A percentile compares a stretch with the other conserved stretches of the same genome.
These are phyloP conservation scores for Podila minutissima DNA, from an alignment of 192 early-diverging fungal genomes.

Conservation along the genomic window DNA sequence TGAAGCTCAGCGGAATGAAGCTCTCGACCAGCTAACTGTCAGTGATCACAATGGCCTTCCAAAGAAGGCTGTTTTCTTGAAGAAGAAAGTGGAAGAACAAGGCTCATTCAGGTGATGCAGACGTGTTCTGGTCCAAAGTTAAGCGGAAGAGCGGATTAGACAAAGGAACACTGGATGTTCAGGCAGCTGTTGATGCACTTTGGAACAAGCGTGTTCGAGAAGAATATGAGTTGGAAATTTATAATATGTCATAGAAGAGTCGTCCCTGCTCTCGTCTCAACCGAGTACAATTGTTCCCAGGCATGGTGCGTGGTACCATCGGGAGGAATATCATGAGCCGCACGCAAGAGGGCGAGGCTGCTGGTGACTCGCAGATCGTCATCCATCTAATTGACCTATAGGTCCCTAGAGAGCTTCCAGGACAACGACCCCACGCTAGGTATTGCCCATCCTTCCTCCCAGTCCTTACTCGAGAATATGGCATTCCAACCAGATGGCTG, in stretches of 20 bases:
- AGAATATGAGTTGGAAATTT: conserved; percentile 18
- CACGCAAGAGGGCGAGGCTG: too few species aligned
- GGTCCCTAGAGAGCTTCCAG: too few species aligned
- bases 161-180: conserved; percentile 13
- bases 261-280: too few species aligned
- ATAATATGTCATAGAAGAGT: too few species aligned
- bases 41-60: conserved; percentile 12
- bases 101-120: conserved; percentile 13
- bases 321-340: too few species aligned
- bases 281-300: too few species aligned
- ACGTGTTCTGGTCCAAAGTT: conserved; percentile 17
- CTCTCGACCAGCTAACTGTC: conserved; percentile 11
- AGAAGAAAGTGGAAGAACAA: conserved; percentile 23
- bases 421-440: too few species aligned
- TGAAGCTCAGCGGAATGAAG: conserved; percentile 24
- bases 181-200: conserved; percentile 8
- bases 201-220: conserved; percentile 19
- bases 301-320: too few species aligned
- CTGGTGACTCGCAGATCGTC: too few species aligned
- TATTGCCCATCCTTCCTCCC: too few species aligned
- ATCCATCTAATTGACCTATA: too few species aligned
- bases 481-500: not conserved
- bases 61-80: conserved; percentile 12
- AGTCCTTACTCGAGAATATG: too few species aligned
- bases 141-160: conserved; percentile 22